Evolutionary conservation across 805 yeast genomes (phyloP).

Genomic region (Saccharomycopsis synnaedendra): DNA sequence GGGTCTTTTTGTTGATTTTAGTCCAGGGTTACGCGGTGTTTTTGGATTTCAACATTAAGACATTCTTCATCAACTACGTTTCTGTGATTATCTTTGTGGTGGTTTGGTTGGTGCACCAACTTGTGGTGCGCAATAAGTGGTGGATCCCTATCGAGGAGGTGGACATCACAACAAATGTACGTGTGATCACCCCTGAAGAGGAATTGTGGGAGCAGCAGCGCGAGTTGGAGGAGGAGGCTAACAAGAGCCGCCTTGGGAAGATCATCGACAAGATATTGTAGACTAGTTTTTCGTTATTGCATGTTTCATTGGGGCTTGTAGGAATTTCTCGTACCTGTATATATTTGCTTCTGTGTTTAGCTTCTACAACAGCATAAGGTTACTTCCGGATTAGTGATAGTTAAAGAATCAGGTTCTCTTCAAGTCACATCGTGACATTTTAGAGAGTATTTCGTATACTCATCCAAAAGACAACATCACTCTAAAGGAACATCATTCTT

Average conservation of each 20-base stretch:
- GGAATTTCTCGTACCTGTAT: no score
- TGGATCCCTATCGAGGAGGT: constrained; percentile 43
- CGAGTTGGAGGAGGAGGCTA: not conserved
- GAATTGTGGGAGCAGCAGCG: constrained; percentile 16
- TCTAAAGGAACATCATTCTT: no score
- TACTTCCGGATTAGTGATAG: no score
- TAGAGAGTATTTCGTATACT: no score
- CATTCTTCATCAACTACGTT: constrained; percentile 61
- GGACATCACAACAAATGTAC: constrained; percentile 59
- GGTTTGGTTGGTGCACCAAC: constrained; percentile 44
- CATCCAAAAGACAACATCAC: no score
- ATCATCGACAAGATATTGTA: not conserved
- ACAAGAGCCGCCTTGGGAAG: not conserved
- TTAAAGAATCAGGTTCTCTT: no score
- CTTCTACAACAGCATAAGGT: no score
- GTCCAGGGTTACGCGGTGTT: constrained; percentile 67
- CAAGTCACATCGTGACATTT: no score
- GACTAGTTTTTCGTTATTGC: not conserved
- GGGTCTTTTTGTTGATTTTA: constrained; percentile 44
- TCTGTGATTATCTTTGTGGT: constrained; percentile 51
- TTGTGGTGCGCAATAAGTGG: constrained; percentile 36
- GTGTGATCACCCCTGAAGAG: constrained; percentile 50
- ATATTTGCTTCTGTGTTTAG: no score
- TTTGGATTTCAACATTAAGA: constrained; percentile 37
- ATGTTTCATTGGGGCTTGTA: no score